Percentiles rank a stretch among this genome's conserved stretches.
phyloP scores from a whole-genome alignment of 306 rosid species.

The Lathyrus aphaca region DNA sequence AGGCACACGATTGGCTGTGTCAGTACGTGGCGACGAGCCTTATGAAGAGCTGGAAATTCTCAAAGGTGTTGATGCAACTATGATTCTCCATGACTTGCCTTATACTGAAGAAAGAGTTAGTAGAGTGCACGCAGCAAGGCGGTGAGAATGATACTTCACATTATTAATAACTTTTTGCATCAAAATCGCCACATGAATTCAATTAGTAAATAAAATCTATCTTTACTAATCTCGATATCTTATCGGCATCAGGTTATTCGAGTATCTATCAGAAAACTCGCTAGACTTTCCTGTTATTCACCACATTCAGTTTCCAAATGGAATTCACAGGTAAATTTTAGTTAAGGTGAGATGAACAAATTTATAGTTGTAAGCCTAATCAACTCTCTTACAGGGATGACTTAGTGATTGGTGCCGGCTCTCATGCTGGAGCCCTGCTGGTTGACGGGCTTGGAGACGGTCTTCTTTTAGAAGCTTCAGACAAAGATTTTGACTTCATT shows the following conservation, averaged over 20 bases:
- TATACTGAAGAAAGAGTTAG: slow-evolving; percentile 67
- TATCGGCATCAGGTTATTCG: slow-evolving; percentile 65
- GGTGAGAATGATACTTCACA: slow-evolving; percentile 54
- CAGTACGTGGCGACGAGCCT: slow-evolving; percentile 87
- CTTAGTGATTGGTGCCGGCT: slow-evolving; percentile 89
- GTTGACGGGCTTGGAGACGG: slow-evolving; percentile 99
- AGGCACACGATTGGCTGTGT: slow-evolving; percentile 92
- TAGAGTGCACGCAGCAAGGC: slow-evolving; percentile 95
- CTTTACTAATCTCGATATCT: slow-evolving; percentile 28
- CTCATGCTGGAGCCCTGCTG: slow-evolving; percentile 88
- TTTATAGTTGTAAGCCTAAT: slow-evolving; percentile 18
- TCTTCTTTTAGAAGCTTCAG: slow-evolving; percentile 76
- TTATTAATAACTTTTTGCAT: slow-evolving; percentile 24
- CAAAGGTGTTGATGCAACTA: slow-evolving; percentile 76
- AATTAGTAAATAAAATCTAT: background rate
- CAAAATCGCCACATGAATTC: slow-evolving; percentile 27
- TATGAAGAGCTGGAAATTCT: slow-evolving; percentile 72
- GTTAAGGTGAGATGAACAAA: slow-evolving; percentile 15
- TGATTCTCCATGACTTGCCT: slow-evolving; percentile 89
- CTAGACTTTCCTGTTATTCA: slow-evolving; percentile 87
- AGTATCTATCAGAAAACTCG: slow-evolving; percentile 74
- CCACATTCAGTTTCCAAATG: slow-evolving; percentile 84
- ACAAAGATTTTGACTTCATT: slow-evolving; percentile 84
- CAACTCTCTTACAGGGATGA: slow-evolving; percentile 69
- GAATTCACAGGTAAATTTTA: slow-evolving; percentile 73